These are phyloP conservation scores for Hapsidospora chrysogenum DNA, from an alignment of 495 filamentous ascomycete species.

Conservation along the genomic window DNA sequence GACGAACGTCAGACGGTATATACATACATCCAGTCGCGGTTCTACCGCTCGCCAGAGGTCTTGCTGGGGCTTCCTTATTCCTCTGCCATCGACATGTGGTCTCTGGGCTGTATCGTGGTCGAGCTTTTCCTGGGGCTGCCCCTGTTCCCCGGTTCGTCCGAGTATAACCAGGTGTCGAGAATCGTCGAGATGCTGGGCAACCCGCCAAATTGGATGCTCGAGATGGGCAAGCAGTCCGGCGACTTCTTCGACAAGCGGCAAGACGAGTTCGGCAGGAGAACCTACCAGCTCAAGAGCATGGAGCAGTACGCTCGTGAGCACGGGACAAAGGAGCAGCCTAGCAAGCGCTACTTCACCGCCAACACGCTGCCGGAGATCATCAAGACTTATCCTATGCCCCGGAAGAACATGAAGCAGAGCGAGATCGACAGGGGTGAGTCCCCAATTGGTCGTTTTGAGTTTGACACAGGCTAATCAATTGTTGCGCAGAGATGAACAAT, in stretches of 20 bases:
- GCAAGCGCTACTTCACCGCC: conserved; percentile 97
- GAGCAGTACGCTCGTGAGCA: conserved; percentile 95
- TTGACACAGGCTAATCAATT: no score
- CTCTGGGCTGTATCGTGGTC: conserved; percentile 94
- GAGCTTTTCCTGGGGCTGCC: conserved; percentile 93
- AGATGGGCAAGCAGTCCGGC: conserved; percentile 94
- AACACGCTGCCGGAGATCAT: conserved; percentile 93
- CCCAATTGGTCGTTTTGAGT: no score
- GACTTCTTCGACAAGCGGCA: conserved; percentile 96
- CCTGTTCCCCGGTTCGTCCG: conserved; percentile 92
- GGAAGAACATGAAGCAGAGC: conserved; percentile 98
- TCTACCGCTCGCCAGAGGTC: conserved; percentile 96
- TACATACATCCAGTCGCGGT: conserved; percentile 97
- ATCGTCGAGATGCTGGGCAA: conserved; percentile 98
- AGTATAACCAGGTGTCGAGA: conserved; percentile 95
- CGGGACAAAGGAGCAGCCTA: conserved; percentile 91
- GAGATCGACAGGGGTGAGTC: conserved; percentile 86
- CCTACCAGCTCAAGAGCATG: conserved; percentile 87
- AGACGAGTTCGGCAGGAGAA: conserved; percentile 75
- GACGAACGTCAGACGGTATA: conserved; percentile 98
- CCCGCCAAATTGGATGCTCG: conserved; percentile 97
- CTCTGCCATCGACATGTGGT: conserved; percentile 99
- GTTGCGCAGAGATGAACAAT: conserved; percentile 78
- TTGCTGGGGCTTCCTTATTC: conserved; percentile 89
- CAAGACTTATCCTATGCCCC: conserved; percentile 88